Evolutionary conservation across 768 basidiomycete genomes (phyloP).

Genomic region (Gelatoporia subvermispora): DNA sequence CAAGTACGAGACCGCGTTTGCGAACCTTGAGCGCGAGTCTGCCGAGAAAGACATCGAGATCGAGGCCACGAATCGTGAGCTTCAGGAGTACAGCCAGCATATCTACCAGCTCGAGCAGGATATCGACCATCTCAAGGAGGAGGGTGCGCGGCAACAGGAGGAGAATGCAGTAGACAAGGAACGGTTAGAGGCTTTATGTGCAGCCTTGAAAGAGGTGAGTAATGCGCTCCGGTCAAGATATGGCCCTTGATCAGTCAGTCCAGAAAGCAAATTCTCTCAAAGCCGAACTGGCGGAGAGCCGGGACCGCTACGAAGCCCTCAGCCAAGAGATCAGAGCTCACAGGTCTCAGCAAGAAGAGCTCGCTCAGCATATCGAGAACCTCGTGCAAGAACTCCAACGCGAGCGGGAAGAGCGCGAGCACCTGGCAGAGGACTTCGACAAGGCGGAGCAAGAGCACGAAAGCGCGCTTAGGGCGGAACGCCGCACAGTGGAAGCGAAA

Average conservation of each 20-base stretch:
- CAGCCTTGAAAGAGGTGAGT: conserved; percentile 77
- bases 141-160: conserved; percentile 60
- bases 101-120: conserved; percentile 87
- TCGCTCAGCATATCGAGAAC: conserved; percentile 69
- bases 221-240: neutral
- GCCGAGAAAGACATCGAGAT: conserved; percentile 80
- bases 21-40: conserved; percentile 72
- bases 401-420: conserved; percentile 55
- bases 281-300: conserved; percentile 59
- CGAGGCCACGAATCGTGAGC: conserved; percentile 64
- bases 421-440: conserved; percentile 48
- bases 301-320: conserved; percentile 60
- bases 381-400: conserved; percentile 57
- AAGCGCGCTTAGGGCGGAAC: conserved; percentile 51
- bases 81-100: conserved; percentile 72
- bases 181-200: conserved; percentile 57
- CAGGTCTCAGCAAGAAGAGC: conserved; percentile 69
- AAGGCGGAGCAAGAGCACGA: conserved; percentile 60
- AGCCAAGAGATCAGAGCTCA: conserved; percentile 62
- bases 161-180: conserved; percentile 73
- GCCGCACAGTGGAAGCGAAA: conserved; percentile 63
- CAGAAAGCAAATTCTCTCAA: conserved; percentile 71
- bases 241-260: neutral
- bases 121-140: conserved; percentile 70
- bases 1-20: conserved; percentile 71